Conservation (phyloP, 495 filamentous ascomycete genomes). For the Halenospora varia region DNA sequence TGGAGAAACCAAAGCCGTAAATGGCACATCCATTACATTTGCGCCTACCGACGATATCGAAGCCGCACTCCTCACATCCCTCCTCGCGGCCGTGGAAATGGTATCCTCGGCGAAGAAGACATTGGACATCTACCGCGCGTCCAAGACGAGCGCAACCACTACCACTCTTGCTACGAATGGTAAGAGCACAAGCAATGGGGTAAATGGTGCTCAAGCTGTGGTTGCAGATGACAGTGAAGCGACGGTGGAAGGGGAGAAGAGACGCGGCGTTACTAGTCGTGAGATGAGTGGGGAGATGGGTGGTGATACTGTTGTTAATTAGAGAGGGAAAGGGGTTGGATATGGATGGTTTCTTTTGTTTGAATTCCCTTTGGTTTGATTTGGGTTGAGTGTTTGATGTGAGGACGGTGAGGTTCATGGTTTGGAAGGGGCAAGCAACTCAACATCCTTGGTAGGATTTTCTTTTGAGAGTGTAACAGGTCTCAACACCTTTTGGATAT, state of each 20-base stretch:
- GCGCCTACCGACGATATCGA: neutral
- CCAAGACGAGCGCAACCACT: too few relatives aligned
- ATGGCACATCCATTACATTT: too few relatives aligned
- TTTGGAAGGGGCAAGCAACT: too few relatives aligned
- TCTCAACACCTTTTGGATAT: neutral
- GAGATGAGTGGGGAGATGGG: slow-evolving; percentile 52
- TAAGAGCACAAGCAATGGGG: too few relatives aligned
- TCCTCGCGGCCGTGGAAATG: too few relatives aligned
- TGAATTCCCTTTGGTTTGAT: neutral
- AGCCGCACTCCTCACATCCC: slow-evolving; percentile 1
- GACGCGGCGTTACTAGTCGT: slow-evolving; percentile 40
- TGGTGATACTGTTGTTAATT: slow-evolving; percentile 38
- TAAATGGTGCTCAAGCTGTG: too few relatives aligned
- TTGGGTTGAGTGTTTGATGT: too few relatives aligned
- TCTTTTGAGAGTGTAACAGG: neutral
- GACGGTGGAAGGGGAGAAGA: neutral
- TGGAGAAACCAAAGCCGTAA: neutral
- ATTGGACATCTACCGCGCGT: too few relatives aligned
- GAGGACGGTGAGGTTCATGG: too few relatives aligned
- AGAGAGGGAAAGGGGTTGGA: neutral
- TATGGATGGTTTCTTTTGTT: neutral
- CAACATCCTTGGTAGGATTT: too few relatives aligned
- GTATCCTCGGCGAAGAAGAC: too few relatives aligned
- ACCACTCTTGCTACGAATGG: too few relatives aligned
- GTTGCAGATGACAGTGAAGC: neutral